Evolutionary conservation across 805 yeast genomes (phyloP), one percentile per base, ranked within the genome.

Genomic region (Saccharomycopsis sp.): DNA sequence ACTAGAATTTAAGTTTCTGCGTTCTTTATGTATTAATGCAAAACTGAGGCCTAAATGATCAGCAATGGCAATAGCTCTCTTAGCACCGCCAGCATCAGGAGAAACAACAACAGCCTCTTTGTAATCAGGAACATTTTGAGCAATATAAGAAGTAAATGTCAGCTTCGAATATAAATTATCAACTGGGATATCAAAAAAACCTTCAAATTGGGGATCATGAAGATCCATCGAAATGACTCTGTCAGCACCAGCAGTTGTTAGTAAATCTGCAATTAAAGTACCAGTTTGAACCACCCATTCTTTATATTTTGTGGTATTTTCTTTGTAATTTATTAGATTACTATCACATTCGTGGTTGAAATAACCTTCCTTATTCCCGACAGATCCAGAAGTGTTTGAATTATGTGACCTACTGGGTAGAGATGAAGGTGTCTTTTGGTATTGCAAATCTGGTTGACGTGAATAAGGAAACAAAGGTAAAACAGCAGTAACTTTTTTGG

Each of bases 71-170:
- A 95, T 84, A 25, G 98, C 96, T 49, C 98, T 67, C 60, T 92
- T 92, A 37, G 98, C 99, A 47, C 99, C 99, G 55, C 99, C 99
- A 18, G 96, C 92, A 61, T 92, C 99, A 0, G 99, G 99, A 1
- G 96, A 86, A 26, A 92, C 96, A 51, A 92, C 76, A 5, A 92
- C 95, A 31, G 89, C 82, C 31, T 87, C 80, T 49, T 74, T 74
- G 56, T 77, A 85, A 47, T 83, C 61, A n/a, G 94, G 89, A 41
- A 92, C 77, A 47, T 69, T 67, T 44, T 79, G 77, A 18, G 74
- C 67, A 45, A 92, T 87, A 60, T 87, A 92, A 50, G 84, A 82
- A 57, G 84, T 88, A 42, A 89, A 64, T 42, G 92, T 66, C 2
- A 96, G 96, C 56, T 82, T 80, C 36, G 92, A 84, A 58, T 85